These are phyloP conservation scores for Trichoderma erinaceum DNA, from an alignment of 495 filamentous ascomycete species.

Conservation along the genomic window DNA sequence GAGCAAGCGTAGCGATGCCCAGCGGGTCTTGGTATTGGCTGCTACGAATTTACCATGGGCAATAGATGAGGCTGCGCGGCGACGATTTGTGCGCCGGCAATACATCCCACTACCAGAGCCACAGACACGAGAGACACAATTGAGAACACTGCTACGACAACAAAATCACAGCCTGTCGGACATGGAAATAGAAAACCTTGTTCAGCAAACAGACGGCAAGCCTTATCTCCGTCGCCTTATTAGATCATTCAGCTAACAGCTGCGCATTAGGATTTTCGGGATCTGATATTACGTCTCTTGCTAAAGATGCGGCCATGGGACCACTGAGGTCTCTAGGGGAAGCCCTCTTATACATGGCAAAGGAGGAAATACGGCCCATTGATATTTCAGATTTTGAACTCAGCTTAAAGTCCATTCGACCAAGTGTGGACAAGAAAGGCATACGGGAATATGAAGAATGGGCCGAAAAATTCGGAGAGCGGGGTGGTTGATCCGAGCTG, in stretches of 20 bases:
- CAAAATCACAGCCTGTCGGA: constrained; percentile 79
- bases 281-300: constrained; percentile 93
- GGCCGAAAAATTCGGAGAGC: constrained; percentile 87
- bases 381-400: constrained; percentile 75
- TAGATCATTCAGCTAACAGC: constrained; percentile 15
- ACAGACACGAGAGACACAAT: constrained; percentile 68
- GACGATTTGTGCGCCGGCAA: constrained; percentile 87
- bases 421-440: constrained; percentile 81
- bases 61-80: constrained; percentile 89
- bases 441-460: constrained; percentile 87
- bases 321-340: constrained; percentile 89
- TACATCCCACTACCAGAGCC: constrained; percentile 93
- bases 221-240: constrained; percentile 9
- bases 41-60: constrained; percentile 98
- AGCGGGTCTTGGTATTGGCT: constrained; percentile 84
- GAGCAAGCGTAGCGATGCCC: constrained; percentile 73
- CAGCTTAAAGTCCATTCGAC: constrained; percentile 78
- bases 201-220: constrained; percentile 81
- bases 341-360: constrained; percentile 78
- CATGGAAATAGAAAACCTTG: constrained; percentile 66
- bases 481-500: constrained; percentile 56
- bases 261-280: constrained; percentile 74
- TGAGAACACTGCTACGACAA: constrained; percentile 70
- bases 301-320: constrained; percentile 98
- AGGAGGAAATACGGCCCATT: constrained; percentile 91